These are phyloP conservation scores for Nicotiana otophora DNA, from an alignment of 257 asterid genomes.

Conservation along the genomic window DNA sequence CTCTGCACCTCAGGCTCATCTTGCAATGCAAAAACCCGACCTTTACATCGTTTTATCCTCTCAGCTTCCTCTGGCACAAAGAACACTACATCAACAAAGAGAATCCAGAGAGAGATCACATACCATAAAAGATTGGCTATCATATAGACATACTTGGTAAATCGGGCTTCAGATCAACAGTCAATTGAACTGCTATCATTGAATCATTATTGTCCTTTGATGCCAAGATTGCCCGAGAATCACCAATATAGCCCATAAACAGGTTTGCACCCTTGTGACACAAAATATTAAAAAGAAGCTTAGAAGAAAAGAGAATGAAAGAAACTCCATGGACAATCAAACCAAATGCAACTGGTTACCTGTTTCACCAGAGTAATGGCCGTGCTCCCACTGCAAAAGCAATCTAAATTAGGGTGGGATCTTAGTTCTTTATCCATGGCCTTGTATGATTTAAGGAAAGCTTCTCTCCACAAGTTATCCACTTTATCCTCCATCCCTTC, in stretches of 20 bases:
- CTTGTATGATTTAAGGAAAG: conserved; percentile 80
- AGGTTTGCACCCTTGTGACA: conserved; percentile 70
- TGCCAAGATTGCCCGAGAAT: conserved; percentile 92
- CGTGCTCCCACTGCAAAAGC: conserved; percentile 99
- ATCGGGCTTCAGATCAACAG: conserved; percentile 98
- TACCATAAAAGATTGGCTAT: background rate
- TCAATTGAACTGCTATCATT: conserved; percentile 79
- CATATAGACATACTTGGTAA: conserved; percentile 57
- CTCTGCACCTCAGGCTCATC: conserved; percentile 98
- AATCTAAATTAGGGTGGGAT: conserved; percentile 84
- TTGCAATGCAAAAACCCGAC: conserved; percentile 94
- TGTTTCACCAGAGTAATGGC: conserved; percentile 80
- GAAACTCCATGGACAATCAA: background rate
- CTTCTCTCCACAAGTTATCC: conserved; percentile 70
- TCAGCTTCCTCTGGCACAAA: conserved; percentile 79
- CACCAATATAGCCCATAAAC: conserved; percentile 85
- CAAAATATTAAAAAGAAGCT: conserved; percentile 1
- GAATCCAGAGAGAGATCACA: background rate
- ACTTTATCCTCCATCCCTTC: conserved; percentile 41
- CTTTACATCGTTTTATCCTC: conserved; percentile 89
- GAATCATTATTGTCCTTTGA: conserved; percentile 66
- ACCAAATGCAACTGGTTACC: conserved; percentile 34
- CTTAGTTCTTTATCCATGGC: conserved; percentile 92
- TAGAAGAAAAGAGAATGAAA: background rate
- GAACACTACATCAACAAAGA: background rate